Conservation (phyloP, 2,329 filamentous ascomycete genomes). For the Clarireedia hainanense region DNA sequence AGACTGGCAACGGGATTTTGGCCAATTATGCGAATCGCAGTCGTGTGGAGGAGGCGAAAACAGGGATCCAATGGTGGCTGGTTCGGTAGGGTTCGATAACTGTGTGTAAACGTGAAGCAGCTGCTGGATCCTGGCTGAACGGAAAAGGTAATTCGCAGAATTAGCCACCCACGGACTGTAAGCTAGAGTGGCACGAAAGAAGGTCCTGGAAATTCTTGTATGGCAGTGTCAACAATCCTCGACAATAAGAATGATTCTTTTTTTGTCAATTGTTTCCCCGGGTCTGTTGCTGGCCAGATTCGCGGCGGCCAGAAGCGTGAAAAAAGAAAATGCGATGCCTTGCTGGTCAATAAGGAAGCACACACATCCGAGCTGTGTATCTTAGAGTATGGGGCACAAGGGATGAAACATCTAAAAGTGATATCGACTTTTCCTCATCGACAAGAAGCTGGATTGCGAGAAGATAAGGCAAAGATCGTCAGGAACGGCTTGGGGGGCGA, state of each 20-base stretch:
- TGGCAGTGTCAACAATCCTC: not conserved
- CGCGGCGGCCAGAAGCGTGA: too few relatives aligned
- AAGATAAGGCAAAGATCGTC: conserved; percentile 7
- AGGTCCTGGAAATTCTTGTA: not conserved
- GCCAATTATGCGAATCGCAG: not conserved
- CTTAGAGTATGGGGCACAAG: too few relatives aligned
- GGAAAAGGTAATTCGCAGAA: not conserved
- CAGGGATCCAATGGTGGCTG: conserved; percentile 6
- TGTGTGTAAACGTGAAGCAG: not conserved
- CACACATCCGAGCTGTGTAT: too few relatives aligned
- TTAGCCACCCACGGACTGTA: not conserved
- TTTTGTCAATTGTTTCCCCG: too few relatives aligned
- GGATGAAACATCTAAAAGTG: not conserved
- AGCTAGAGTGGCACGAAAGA: not conserved
- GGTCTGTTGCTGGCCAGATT: too few relatives aligned
- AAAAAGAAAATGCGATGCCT: too few relatives aligned
- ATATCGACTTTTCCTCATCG: not conserved
- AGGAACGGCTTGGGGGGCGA: conserved; percentile 4
- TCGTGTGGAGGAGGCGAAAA: conserved; percentile 8
- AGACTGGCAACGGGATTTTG: not conserved
- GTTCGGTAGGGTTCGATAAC: conserved; percentile 1
- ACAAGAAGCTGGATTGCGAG: not conserved
- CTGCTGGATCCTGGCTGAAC: not conserved
- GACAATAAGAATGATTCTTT: not conserved
- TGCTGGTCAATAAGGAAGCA: too few relatives aligned